A percentile compares a stretch with the other conserved stretches of the same genome.
These are phyloP conservation scores for Mycosphaerelloides madeirae DNA, from an alignment of 2,329 filamentous ascomycete genomes.

Conservation along the genomic window DNA sequence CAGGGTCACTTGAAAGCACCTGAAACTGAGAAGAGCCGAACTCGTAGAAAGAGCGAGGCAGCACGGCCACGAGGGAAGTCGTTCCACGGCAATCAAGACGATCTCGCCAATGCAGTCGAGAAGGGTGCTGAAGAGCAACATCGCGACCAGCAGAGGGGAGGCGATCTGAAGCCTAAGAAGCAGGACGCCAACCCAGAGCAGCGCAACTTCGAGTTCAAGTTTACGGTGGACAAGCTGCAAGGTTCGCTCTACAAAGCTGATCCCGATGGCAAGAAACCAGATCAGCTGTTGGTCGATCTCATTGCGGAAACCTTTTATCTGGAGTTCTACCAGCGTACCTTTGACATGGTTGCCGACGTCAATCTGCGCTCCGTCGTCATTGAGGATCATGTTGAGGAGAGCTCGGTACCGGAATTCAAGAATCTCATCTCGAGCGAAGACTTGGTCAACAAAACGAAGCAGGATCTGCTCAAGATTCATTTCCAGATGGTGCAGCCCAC, in stretches of 20 bases:
- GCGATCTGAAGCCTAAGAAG: conserved; percentile 38
- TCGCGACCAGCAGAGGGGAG: conserved; percentile 34
- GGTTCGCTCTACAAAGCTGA: conserved; percentile 89
- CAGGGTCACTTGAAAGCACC: conserved; percentile 35
- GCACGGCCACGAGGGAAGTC: conserved; percentile 62
- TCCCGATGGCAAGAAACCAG: conserved; percentile 67
- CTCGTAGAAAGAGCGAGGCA: conserved; percentile 33
- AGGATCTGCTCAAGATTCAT: conserved; percentile 79
- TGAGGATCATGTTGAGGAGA: conserved; percentile 89
- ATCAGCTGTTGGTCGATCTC: conserved; percentile 81
- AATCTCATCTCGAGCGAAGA: conserved; percentile 94
- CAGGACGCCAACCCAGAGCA: conserved; percentile 64
- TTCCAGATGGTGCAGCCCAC: conserved; percentile 76
- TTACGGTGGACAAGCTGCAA: conserved; percentile 89
- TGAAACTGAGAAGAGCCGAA: not conserved
- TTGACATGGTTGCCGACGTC: conserved; percentile 90
- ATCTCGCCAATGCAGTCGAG: conserved; percentile 68
- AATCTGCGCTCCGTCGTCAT: conserved; percentile 80
- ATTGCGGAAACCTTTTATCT: conserved; percentile 85
- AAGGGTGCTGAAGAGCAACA: conserved; percentile 53
- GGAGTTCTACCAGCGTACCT: conserved; percentile 80
- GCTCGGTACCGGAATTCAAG: conserved; percentile 85
- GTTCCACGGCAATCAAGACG: conserved; percentile 66
- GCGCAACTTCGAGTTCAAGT: conserved; percentile 91
- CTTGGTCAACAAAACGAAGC: conserved; percentile 62